These are phyloP conservation scores for Fraxinus floribunda DNA, from an alignment of 305 asterid genomes.

Conservation along the genomic window DNA sequence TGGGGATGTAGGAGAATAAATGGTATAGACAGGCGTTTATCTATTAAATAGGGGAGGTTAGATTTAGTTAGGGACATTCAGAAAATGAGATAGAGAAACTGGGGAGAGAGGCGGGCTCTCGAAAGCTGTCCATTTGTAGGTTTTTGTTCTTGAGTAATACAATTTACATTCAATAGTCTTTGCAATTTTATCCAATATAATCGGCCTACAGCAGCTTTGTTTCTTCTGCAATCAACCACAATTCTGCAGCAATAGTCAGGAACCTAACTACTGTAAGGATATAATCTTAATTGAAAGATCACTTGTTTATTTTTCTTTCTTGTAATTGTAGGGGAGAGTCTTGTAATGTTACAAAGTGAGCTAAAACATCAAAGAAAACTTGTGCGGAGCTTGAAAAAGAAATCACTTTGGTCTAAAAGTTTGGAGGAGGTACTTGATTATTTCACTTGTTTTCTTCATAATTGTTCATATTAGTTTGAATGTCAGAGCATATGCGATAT, in stretches of 20 bases:
- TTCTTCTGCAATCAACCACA: neutral
- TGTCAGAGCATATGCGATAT: neutral
- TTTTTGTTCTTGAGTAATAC: neutral
- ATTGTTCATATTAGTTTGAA: neutral
- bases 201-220: neutral
- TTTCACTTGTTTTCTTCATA: neutral
- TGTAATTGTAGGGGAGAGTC: slow-evolving; percentile 69
- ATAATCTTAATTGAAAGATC: slow-evolving; percentile 16
- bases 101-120: neutral
- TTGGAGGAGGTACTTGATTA: slow-evolving; percentile 79
- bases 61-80: neutral
- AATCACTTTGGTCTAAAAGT: slow-evolving; percentile 94
- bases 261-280: slow-evolving; percentile 2
- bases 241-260: neutral
- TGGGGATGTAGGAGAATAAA: neutral
- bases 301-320: neutral
- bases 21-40: neutral
- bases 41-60: neutral
- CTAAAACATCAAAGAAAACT: slow-evolving; percentile 88
- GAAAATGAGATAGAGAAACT: neutral
- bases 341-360: slow-evolving; percentile 76
- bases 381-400: slow-evolving; percentile 86
- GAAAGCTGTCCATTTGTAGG: neutral
- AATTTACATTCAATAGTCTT: neutral
- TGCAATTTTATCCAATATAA: neutral